phyloP scores from a whole-genome alignment of 2,329 filamentous ascomycete genomes.

The Arthrobotrys megalospora region DNA sequence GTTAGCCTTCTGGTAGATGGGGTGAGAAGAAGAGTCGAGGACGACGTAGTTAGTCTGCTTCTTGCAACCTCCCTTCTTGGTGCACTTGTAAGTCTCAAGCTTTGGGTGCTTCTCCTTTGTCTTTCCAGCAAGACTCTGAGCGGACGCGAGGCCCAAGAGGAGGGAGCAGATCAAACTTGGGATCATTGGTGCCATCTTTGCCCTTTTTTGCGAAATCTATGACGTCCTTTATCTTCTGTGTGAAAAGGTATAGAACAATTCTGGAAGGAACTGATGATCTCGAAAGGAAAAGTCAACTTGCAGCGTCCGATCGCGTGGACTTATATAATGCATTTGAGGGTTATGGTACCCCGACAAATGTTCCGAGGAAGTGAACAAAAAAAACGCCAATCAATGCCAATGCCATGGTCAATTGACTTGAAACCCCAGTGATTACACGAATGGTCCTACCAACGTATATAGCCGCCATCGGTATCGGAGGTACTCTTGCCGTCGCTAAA shows the following conservation, averaged over 20 bases:
- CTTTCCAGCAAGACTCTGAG: slow-evolving; percentile 68
- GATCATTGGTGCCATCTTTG: slow-evolving; percentile 42
- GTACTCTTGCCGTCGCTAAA: slow-evolving; percentile 46
- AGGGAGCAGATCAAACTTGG: slow-evolving; percentile 57
- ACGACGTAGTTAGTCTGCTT: slow-evolving; percentile 71
- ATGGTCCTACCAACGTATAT: slow-evolving; percentile 20
- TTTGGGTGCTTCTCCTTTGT: slow-evolving; percentile 71
- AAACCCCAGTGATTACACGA: slow-evolving; percentile 41
- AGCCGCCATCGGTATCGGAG: slow-evolving; percentile 58
- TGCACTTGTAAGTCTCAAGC: slow-evolving; percentile 72
- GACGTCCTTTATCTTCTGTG: background rate
- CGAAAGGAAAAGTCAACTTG: background rate
- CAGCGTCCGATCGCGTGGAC: slow-evolving; percentile 15
- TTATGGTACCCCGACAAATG: slow-evolving; percentile 8
- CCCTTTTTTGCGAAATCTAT: background rate
- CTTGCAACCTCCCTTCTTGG: slow-evolving; percentile 70
- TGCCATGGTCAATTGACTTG: slow-evolving; percentile 37
- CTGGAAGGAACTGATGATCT: slow-evolving; percentile 29
- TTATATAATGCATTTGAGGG: slow-evolving; percentile 45
- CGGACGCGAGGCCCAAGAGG: slow-evolving; percentile 65
- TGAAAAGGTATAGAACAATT: slow-evolving; percentile 21
- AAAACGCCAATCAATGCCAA: slow-evolving; percentile 38
- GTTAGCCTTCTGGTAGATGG: slow-evolving; percentile 68
- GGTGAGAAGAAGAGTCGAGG: slow-evolving; percentile 70
- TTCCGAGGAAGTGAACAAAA: background rate